Evolutionary conservation across 2,329 filamentous ascomycete species (phyloP).

Genomic region (Xylaria hypoxylon): DNA sequence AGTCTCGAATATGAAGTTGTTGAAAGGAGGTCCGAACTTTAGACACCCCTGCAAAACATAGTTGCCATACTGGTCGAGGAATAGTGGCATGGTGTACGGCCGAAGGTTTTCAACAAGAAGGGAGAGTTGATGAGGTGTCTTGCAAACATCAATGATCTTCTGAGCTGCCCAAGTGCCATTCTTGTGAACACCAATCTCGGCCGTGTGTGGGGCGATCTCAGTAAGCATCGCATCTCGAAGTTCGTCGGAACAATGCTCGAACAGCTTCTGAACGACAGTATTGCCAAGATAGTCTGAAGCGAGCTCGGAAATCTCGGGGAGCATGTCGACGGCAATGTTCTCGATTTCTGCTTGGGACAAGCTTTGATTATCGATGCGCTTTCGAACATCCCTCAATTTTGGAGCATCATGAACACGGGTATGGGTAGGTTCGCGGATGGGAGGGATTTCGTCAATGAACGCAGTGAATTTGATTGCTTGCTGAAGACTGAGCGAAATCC

Average conservation of each 20-base stretch:
- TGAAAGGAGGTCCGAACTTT: slow-evolving; percentile 88
- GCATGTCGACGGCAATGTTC: slow-evolving; percentile 90
- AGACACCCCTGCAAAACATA: slow-evolving; percentile 97
- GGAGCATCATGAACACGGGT: slow-evolving; percentile 92
- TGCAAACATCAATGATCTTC: slow-evolving; percentile 98
- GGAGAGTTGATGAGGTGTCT: slow-evolving; percentile 83
- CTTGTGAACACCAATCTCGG: slow-evolving; percentile 98
- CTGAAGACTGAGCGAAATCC: slow-evolving; percentile 80
- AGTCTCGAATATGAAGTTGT: slow-evolving; percentile 97
- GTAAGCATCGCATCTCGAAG: slow-evolving; percentile 91
- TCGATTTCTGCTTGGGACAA: slow-evolving; percentile 90
- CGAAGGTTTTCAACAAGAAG: slow-evolving; percentile 86
- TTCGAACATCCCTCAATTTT: slow-evolving; percentile 93
- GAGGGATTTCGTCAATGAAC: slow-evolving; percentile 86
- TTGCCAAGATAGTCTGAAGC: slow-evolving; percentile 97
- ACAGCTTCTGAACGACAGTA: slow-evolving; percentile 99
- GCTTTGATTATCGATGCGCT: slow-evolving; percentile 95
- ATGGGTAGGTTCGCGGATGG: slow-evolving; percentile 87
- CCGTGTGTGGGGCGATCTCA: slow-evolving; percentile 89
- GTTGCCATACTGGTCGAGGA: slow-evolving; percentile 98
- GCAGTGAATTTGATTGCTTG: slow-evolving; percentile 78
- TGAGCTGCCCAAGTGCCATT: slow-evolving; percentile 99
- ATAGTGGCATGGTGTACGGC: slow-evolving; percentile 88
- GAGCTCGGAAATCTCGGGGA: slow-evolving; percentile 94
- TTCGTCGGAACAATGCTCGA: slow-evolving; percentile 92